Evolutionary conservation across 2,329 filamentous ascomycete species (phyloP), one percentile per base, ranked within the genome.

Genomic region (Ustulina deusta): DNA sequence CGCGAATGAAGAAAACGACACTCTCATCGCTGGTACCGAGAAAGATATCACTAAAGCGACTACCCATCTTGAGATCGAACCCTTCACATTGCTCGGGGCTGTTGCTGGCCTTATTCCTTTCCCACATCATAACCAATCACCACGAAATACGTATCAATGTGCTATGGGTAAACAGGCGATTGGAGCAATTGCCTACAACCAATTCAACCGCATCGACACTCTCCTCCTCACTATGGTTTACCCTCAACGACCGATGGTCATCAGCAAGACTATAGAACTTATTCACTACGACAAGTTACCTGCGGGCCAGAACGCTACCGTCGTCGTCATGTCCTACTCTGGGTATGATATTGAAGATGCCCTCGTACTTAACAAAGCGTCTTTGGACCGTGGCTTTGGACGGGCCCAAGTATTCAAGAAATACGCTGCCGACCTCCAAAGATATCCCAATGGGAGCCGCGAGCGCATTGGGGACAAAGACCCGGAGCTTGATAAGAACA

Each of bases 81-180:
- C 97, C 0, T 99, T 99, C 78, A 99, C 96, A 1, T 91, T 99
- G 57, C 87, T 99, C 15, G 96, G 96, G 29, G 96, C 96, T 54
- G 96, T 99, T 29, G 96, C 96, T 44, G 96, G 96, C 49, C 85
- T 99, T 42, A 99, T 99, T 78, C 96, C 96, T 4, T 99, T 98
- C 77, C 96, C 96, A 9, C 96, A 99, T 79, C 96, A 99, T 84
- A 99, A 99, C 81, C 96, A 99, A 80, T 99, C 97, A 17, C 96
- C 96, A 10, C 88, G 96, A 86, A 99, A 99, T 79, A 99, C 96
- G 0, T 99, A 99, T 77, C 95, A 98, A 85, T 97, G 95, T 82
- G 96, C 96, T 82, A 99, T 99, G 96, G 96, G 96, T 87, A 99
- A 99, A 83, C 96, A 99, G 91, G 96, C 96, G 44, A 98, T 99